Evolutionary conservation across 2,329 filamentous ascomycete genomes (phyloP), one percentile per base, ranked within the genome.

Genomic region (Exophiala oligosperma): DNA sequence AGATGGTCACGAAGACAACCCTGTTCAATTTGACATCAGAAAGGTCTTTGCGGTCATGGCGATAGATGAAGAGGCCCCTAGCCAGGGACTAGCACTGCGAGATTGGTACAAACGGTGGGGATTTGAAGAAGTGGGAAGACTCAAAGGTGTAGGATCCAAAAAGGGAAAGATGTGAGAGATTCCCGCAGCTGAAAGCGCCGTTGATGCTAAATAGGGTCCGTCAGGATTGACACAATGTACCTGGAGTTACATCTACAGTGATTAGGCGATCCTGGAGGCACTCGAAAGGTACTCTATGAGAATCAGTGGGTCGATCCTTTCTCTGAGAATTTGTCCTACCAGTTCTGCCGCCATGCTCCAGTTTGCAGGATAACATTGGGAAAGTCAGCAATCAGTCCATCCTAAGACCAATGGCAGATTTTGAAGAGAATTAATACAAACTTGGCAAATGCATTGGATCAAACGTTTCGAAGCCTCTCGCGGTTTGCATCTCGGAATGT

Each of bases 21-120:
- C 41, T 1, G 21, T 52, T 17, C 52, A 57, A 12, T 52, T 49
- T 28, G 52, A 53, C 2, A 64, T 76, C 32, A 66, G 66, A 46
- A 71, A 70, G 49, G 50, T 77, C 32, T 62, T 77, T 38, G 73
- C 73, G 3, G 65, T 71, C 43, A 76, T 77, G 72, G 67, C 73
- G 0, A 67, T 76, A 21, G 72, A 76, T 64, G 67, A 71, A 17
- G 65, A 69, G 2, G 66, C 66, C 3, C 70, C 65, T 55, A 66
- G 67, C 6, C 63, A 68, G 0, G 73, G 71, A 0, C 66, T 75
- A 38, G 68, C 64, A 0, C 56, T 76, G 43, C 65, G 71, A 54
- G 69, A 70, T 49, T 76, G 72, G 70, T 77, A 75, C 56, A 51
- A 44, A 21, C 63, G 68, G 48, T 69, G 71, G 56, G 74, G 75